Base-by-base conservation (phyloP, 2,329 filamentous ascomycete genomes). In the Diplodia corticola region DNA sequence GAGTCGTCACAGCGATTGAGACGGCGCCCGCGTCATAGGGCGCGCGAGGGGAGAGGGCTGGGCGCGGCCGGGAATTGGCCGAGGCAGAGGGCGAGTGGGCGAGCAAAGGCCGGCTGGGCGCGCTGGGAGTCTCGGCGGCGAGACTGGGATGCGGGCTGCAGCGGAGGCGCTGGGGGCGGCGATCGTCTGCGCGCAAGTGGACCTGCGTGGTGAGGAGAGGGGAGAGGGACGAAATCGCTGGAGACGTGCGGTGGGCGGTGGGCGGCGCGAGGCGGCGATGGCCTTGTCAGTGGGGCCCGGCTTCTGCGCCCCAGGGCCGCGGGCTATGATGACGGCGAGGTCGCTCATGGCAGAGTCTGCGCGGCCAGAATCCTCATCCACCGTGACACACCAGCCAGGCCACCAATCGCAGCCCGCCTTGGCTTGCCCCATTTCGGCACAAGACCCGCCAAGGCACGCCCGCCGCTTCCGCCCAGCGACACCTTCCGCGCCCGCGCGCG, bases 1-100 rank as follows among this genome's bases (percentile, higher is more conserved):
- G 60, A 30, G 46, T 49, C 40, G 63, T 64, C 22, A 64, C 50
- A 55, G 46, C 49, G 51, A 35, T 49, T 46, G 53, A 65, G 63
- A 54, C 17, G 63, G 26, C 37, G 63, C 51, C 40, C 63, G 63
- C 63, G 63, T 65, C 63, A 65, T 65, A 65, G 63, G 63, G 57
- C 57, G 63, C 30, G 35, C 33, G 49, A 64, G 63, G 63, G 51
- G 35, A 22, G 61, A 48, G 63, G 54, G 63, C 63, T 44, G 63
- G 51, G 49, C 48, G 40, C 24, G 28, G 49, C 61, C 63, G 50
- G 63, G 35, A 33, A 53, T 46, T 48, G 63, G 50, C 50, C 50
- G 63, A 64, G 49, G 50, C 40, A 53, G 63, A 20, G n/a, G 35
- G 26, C 30, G 24, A 33, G 35, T n/a, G n/a, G 35, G 26, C 30